Evolutionary conservation across 2,329 filamentous ascomycete genomes (phyloP).

Genomic region (Fusarium palustre): DNA sequence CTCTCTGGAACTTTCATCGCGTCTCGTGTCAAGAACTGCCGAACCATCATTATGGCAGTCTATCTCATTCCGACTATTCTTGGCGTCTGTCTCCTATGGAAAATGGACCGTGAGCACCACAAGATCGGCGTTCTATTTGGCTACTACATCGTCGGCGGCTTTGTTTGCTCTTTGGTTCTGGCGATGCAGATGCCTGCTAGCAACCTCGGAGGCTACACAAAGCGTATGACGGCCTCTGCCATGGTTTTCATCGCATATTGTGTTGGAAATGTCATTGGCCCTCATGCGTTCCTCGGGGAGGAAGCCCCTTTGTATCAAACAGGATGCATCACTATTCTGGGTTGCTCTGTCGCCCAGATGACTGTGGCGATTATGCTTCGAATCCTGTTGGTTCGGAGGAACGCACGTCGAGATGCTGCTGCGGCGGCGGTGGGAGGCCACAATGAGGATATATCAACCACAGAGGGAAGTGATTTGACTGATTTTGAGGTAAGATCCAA

Average conservation of each 20-base stretch:
- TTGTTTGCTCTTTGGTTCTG: constrained; percentile 64
- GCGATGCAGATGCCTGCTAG: constrained; percentile 64
- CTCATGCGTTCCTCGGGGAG: constrained; percentile 55
- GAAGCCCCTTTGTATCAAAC: constrained; percentile 63
- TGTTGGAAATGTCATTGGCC: constrained; percentile 39
- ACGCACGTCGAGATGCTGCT: constrained; percentile 26
- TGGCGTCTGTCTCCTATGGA: constrained; percentile 62
- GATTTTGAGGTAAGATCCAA: constrained; percentile 36
- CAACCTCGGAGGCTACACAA: constrained; percentile 62
- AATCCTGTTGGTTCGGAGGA: constrained; percentile 21
- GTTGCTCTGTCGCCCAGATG: constrained; percentile 36
- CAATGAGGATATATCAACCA: neutral
- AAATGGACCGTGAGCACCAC: constrained; percentile 53
- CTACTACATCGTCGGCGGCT: constrained; percentile 63
- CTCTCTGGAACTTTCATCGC: constrained; percentile 64
- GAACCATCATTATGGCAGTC: constrained; percentile 63
- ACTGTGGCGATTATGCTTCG: constrained; percentile 32
- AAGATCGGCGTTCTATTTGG: constrained; percentile 61
- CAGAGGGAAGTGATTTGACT: constrained; percentile 31
- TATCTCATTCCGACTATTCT: constrained; percentile 64
- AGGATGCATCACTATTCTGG: constrained; percentile 56
- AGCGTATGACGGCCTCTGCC: constrained; percentile 59
- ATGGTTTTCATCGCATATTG: constrained; percentile 61
- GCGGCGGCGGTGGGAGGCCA: neutral
- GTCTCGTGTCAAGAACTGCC: constrained; percentile 59